Evolutionary conservation across 345 rosid species (phyloP), one percentile per base, ranked within the genome.

Genomic region (Pistacia atlantica): DNA sequence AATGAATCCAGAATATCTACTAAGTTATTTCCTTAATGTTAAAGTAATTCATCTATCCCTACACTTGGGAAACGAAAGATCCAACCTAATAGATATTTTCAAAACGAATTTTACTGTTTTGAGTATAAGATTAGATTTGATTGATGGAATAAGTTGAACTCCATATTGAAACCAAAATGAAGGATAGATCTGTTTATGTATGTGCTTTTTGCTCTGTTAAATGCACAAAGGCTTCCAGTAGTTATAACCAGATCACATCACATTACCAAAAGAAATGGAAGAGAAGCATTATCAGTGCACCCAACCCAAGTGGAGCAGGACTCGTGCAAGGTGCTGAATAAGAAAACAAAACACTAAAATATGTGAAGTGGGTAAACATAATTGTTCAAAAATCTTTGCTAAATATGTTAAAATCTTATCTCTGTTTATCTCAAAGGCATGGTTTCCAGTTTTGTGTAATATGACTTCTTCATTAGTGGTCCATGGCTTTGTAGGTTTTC

Each of bases 21-120:
- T 25, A 68, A 31, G 33, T 64, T 20, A 46, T 67, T 75, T 72
- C 35, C 78, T 80, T 72, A 28, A 77, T 64, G 63, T 28, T 69
- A 54, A 69, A 75, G 80, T 60, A 75, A 71, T 66, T 4, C 37
- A 64, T 46, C 58, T 46, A 16, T 46, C 7, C 31, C 1, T 31
- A 52, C 1, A 46, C 1, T 5, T 18, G 37, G 25, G 5, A 74
- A 14, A 60, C 25, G 25, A 25, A 25, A 0, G 25, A 25, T 25
- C 25, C 25, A 25, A 25, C 25, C 25, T 25, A 25, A 25, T 25
- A 22, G 25, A 25, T 25, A 25, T 25, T 25, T 0, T 25, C 25
- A 25, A 25, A 25, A 25, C 25, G 25, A 25, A 25, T 25, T 25
- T 25, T 25, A 25, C 25, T 25, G 25, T 25, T 25, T 25, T 25